These are phyloP conservation scores for Physcomitrellopsis africana DNA, from an alignment of 225 moss, liverwort and hornwort genomes.

Conservation along the genomic window DNA sequence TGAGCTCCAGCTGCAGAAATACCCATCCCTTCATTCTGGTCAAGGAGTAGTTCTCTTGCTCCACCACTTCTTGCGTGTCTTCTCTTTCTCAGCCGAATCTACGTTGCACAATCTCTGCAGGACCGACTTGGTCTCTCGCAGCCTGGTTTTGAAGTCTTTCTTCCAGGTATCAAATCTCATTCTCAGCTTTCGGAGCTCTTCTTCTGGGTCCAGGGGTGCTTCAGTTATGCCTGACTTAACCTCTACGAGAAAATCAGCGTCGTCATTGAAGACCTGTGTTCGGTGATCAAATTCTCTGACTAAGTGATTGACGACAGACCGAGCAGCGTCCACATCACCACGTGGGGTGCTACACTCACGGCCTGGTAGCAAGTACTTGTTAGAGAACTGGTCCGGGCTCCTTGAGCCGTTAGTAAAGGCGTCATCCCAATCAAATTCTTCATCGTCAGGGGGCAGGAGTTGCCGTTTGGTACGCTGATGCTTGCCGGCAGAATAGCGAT, in stretches of 20 bases:
- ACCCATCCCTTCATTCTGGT: background rate
- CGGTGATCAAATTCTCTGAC: constrained; percentile 83
- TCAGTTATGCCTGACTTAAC: constrained; percentile 80
- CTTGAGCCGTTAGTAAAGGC: constrained; percentile 62
- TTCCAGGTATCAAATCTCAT: constrained; percentile 81
- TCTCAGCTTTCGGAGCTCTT: constrained; percentile 78
- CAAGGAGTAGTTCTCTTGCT: constrained; percentile 59
- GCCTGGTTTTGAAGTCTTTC: constrained; percentile 78
- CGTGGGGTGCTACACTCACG: constrained; percentile 48
- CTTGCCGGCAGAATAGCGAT: constrained; percentile 45
- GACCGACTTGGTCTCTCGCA: constrained; percentile 76
- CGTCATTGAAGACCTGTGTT: constrained; percentile 82
- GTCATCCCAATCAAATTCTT: constrained; percentile 79
- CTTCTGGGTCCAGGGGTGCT: constrained; percentile 77
- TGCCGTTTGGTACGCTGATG: constrained; percentile 45
- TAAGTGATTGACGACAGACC: constrained; percentile 73
- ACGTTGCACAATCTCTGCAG: constrained; percentile 67
- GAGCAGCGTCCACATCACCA: constrained; percentile 72
- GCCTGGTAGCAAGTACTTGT: constrained; percentile 57
- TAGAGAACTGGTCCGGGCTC: constrained; percentile 66
- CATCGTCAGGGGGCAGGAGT: constrained; percentile 63
- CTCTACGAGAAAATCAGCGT: constrained; percentile 79
- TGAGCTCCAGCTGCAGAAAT: too few species aligned
- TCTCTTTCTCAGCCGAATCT: constrained; percentile 64
- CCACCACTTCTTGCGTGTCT: constrained; percentile 81